Evolutionary conservation across 2,329 filamentous ascomycete genomes (phyloP), one percentile per base, ranked within the genome.

Genomic region (Elsinoe fawcettii): DNA sequence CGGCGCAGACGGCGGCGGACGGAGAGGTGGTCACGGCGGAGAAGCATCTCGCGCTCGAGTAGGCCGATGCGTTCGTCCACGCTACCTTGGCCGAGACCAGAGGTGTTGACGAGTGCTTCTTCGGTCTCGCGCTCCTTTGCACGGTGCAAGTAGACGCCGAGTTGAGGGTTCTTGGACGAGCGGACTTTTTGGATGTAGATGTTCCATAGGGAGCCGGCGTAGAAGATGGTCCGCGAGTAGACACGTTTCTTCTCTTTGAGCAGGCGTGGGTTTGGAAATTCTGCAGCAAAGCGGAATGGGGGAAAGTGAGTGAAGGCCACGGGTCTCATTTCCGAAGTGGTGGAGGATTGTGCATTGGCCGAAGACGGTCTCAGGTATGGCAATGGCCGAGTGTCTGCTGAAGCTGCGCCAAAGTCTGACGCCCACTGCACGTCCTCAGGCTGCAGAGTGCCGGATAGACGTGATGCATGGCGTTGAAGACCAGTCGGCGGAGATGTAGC

Each of bases 121-220:
- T 77, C 75, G 0, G 71, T 71, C 56, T 81, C 77, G 22, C 75
- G 73, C 59, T 82, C 79, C 63, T 81, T 81, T 5, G 78, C 79
- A 43, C 80, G 76, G 63, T 83, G 80, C 2, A 83, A 70, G 60
- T 83, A 83, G 4, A 83, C 80, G 12, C 80, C 80, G 1, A 83
- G 71, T 62, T 83, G 80, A 9, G 79, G 77, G 55, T 75, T 78
- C 61, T 80, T 80, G 1, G 74, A 73, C 0, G 76, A 78, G 7
- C 77, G 74, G 1, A 81, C 77, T 59, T 81, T 80, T 62, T 82
- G 80, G 9, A 83, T 81, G 65, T 82, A 83, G n/a, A 83, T 78
- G 61, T 83, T 83, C 80, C 80, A 83, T 14, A 81, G 68, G 16
- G 74, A 78, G 2, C 80, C 80, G 3, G 79, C 79, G 59, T 83